Evolutionary conservation across 2,329 filamentous ascomycete species (phyloP), one percentile per base, ranked within the genome.

Genomic region (Fusarium bactridioides): DNA sequence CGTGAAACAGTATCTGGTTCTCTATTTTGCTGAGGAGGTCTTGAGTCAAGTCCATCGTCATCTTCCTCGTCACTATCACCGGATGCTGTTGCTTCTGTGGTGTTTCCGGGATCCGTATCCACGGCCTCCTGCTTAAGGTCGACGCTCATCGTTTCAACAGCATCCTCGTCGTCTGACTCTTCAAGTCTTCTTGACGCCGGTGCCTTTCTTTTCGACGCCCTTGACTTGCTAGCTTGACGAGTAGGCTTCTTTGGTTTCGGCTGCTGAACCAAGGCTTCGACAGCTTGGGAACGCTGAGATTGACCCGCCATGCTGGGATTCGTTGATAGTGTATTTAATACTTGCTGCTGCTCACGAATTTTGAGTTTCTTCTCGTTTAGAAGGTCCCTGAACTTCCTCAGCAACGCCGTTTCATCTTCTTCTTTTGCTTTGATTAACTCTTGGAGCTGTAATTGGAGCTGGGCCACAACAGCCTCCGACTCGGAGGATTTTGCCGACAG

Each of bases 331-430:
- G 82, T 73, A 7, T 83, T 80, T 29, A 94, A 81, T 25, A 92
- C 81, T 43, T 88, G 86, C 75, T 92, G 90, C 80, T 94, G 92
- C 75, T 94, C 88, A 47, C 93, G 84, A 55, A 95, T 94, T 81
- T 93, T 94, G 58, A 91, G 84, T 80, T 95, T 95, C 83, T 95
- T 95, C 79, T 92, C 89, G 74, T 95, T 95, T 3, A 95, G 83
- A 5, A 95, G 83, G 61, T 88, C 84, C 61, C 89, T 87, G 74
- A 94, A 94, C 78, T 93, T 94, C 67, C 88, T 87, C 3, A 95
- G 81, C 62, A 95, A 82, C 23, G 86, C 86, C 3, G 86, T 85
- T 80, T 95, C 92, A 69, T 93, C 87, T 23, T 89, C 87, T 51
- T 88, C 85, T 78, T 94, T 94, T 19, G 89, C 85, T 60, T 85